Evolutionary conservation across 345 rosid species (phyloP).

Genomic region (Heritiera littoralis): DNA sequence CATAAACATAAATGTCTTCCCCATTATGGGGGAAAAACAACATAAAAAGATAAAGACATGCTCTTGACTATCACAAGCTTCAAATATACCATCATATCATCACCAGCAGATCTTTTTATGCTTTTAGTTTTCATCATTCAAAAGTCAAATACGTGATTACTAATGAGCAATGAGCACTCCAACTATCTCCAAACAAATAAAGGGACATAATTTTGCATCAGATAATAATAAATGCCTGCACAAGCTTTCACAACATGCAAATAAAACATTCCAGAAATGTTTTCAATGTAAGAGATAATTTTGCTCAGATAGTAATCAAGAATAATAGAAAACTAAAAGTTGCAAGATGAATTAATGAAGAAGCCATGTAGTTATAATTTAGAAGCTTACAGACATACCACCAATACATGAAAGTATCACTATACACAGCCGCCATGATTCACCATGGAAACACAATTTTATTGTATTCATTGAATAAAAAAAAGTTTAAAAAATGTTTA

Average conservation of each 20-base stretch:
- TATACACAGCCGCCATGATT: slow-evolving; percentile 7
- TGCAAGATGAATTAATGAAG: background rate
- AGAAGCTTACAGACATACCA: background rate
- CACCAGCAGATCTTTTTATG: background rate
- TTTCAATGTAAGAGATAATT: background rate
- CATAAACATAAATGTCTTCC: background rate
- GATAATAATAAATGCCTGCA: background rate
- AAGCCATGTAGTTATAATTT: background rate
- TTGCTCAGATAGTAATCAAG: background rate
- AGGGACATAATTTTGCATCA: background rate
- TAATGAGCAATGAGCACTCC: background rate
- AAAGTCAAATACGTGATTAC: background rate
- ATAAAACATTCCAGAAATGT: background rate
- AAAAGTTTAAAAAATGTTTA: background rate
- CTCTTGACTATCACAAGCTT: background rate
- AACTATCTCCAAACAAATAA: background rate
- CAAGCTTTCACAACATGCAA: background rate
- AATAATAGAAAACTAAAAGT: background rate
- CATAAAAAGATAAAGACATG: background rate
- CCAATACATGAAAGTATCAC: slow-evolving; percentile 1
- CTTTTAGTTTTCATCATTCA: background rate
- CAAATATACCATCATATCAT: background rate
- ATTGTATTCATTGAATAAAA: background rate
- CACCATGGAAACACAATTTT: background rate
- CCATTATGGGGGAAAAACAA: background rate